Evolutionary conservation across 1,139 yeast species (phyloP).

Genomic region (Pichia cactophila): DNA sequence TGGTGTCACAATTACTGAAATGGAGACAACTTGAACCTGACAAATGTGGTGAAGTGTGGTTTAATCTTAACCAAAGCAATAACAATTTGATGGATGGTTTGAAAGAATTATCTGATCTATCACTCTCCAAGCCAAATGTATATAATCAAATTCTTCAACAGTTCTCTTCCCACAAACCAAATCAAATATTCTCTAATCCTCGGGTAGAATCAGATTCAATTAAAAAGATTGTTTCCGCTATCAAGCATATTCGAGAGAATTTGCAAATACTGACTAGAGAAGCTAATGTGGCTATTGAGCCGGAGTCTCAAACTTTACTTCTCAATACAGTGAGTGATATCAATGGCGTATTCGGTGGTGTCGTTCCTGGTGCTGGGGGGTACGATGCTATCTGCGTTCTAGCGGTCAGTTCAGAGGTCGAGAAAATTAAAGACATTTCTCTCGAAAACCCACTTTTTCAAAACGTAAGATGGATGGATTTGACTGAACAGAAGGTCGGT

Average conservation of each 20-base stretch:
- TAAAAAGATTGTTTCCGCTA: conserved; percentile 30
- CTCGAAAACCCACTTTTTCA: conserved; percentile 27
- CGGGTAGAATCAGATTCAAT: conserved; percentile 4
- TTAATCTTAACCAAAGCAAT: conserved; percentile 51
- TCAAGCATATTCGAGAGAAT: conserved; percentile 44
- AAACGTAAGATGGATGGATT: conserved; percentile 55
- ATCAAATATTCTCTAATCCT: conserved; percentile 2
- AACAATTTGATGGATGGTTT: conserved; percentile 46
- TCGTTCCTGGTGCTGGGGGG: conserved; percentile 98
- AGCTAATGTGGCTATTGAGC: conserved; percentile 87
- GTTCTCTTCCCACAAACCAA: conserved; percentile 13
- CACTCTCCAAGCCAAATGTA: conserved; percentile 23
- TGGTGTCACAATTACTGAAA: conserved; percentile 64
- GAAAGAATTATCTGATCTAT: conserved; percentile 32
- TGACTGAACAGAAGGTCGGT: conserved; percentile 55
- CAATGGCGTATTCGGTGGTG: conserved; percentile 83
- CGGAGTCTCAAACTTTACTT: conserved; percentile 61
- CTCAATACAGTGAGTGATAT: conserved; percentile 52
- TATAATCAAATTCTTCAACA: conserved; percentile 26
- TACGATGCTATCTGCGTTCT: conserved; percentile 82
- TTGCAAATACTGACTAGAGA: conserved; percentile 52
- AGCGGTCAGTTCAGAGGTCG: conserved; percentile 43
- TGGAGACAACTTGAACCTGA: conserved; percentile 59
- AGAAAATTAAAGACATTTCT: conserved; percentile 33
- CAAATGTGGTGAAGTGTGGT: conserved; percentile 46